Evolutionary conservation across 495 filamentous ascomycete species (phyloP).

Genomic region (Xylaria castorea): DNA sequence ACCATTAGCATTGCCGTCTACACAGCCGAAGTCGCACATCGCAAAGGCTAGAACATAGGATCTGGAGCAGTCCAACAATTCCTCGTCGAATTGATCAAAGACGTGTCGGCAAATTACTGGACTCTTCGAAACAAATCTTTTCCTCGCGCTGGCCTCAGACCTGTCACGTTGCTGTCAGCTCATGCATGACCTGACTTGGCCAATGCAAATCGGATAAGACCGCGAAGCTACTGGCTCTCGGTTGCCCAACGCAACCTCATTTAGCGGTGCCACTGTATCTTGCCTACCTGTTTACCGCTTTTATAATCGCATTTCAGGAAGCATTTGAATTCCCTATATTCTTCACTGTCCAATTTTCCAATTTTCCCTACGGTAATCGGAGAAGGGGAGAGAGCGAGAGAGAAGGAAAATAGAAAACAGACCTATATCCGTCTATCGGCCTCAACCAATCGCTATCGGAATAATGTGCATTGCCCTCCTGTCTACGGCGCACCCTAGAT

Average conservation of each 20-base stretch:
- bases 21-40: constrained; percentile 18
- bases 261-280: constrained; percentile 23
- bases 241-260: constrained; percentile 27
- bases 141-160: neutral
- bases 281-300: constrained; percentile 1
- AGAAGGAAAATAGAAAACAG: neutral
- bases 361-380: neutral
- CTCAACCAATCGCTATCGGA: neutral
- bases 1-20: neutral
- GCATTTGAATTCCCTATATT: neutral
- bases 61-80: constrained; percentile 18
- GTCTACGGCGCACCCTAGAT: constrained; percentile 88
- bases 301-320: constrained; percentile 1
- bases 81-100: neutral
- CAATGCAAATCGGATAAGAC: neutral
- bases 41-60: neutral
- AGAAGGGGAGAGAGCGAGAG: neutral
- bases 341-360: neutral
- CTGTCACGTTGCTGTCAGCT: constrained; percentile 23
- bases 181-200: constrained; percentile 26
- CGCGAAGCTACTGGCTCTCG: constrained; percentile 22
- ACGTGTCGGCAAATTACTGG: constrained; percentile 27
- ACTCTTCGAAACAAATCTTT: neutral
- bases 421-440: neutral
- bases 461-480: constrained; percentile 92